Evolutionary conservation across 2,329 filamentous ascomycete species (phyloP), one percentile per base, ranked within the genome.

Genomic region (Hypomyces rosellus): DNA sequence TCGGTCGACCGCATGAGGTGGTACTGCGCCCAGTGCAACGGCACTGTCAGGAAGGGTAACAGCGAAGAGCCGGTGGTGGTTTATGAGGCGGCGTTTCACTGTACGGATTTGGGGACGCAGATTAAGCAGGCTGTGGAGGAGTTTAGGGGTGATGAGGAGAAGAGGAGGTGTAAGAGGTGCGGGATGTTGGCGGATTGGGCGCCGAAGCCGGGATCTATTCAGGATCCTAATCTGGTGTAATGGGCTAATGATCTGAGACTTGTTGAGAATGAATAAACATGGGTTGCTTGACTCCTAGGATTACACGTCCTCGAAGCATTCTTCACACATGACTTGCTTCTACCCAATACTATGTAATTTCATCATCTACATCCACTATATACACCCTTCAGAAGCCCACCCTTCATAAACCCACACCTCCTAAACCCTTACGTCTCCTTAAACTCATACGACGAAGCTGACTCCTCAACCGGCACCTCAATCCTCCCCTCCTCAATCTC

Each of bases 61-160:
- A 20, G 20, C n/a, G 20, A 5, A 20, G 46, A 49, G 41, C 47
- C 48, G 36, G 57, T 59, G 50, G 69, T 91, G 56, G 91, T 97
- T 6, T 86, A 95, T 70, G 91, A 97, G 75, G 86, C 84, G 40
- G 74, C 78, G 11, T 97, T 99, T 63, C 83, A 93, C 66, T 95
- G 90, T 68, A 91, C 85, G 34, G 86, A 97, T 72, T 71, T 97
- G 56, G 92, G 92, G 16, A 92, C 86, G 20, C 93, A 97, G 81
- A 92, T 99, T 64, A 97, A 96, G 75, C 81, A 81, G 47, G 91
- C 88, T 7, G 92, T 97, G 36, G 83, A 95, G 69, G 77, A 75
- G 16, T 97, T 97, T 69, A 86, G 84, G 68, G 77, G 67, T 1
- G 82, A 70, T 54, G 77, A 82, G 50, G 75, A 81, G 53, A 81